These are phyloP conservation scores for Exophiala viscosa DNA, from an alignment of 2,329 filamentous ascomycete species.

Conservation along the genomic window DNA sequence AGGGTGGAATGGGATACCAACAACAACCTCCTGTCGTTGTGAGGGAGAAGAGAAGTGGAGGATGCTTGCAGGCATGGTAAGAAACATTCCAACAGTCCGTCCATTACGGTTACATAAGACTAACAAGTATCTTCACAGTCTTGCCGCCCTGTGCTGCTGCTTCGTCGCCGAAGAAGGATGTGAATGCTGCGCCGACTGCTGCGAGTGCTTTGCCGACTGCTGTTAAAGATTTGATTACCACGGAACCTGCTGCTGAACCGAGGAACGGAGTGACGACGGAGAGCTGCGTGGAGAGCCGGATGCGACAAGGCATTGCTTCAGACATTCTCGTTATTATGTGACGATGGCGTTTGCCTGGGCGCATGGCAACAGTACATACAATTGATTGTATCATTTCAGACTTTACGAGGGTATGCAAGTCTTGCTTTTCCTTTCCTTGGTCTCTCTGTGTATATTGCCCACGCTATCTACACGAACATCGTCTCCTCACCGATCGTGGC, in stretches of 20 bases:
- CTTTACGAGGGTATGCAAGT: too few relatives aligned
- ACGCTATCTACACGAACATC: too few relatives aligned
- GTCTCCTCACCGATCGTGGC: too few relatives aligned
- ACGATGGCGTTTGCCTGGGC: background rate
- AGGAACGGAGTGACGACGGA: background rate
- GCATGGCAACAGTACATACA: background rate
- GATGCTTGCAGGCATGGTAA: constrained; percentile 52
- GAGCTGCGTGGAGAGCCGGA: background rate
- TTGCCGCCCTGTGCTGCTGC: constrained; percentile 59
- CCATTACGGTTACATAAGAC: background rate
- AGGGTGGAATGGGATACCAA: constrained; percentile 50
- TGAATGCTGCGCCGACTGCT: constrained; percentile 62
- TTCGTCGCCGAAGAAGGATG: constrained; percentile 63
- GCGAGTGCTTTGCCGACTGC: constrained; percentile 42
- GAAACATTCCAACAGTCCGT: background rate
- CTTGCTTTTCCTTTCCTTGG: too few relatives aligned
- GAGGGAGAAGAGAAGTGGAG: constrained; percentile 48
- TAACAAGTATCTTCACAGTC: constrained; percentile 33
- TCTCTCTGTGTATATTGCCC: too few relatives aligned
- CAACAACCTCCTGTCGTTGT: constrained; percentile 44
- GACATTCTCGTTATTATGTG: background rate
- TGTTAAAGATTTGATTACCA: constrained; percentile 17
- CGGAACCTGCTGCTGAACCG: background rate
- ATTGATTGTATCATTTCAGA: too few relatives aligned
- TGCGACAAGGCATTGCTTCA: too few relatives aligned